Evolutionary conservation across 345 rosid species (phyloP).

Genomic region (Moringa oleifera): DNA sequence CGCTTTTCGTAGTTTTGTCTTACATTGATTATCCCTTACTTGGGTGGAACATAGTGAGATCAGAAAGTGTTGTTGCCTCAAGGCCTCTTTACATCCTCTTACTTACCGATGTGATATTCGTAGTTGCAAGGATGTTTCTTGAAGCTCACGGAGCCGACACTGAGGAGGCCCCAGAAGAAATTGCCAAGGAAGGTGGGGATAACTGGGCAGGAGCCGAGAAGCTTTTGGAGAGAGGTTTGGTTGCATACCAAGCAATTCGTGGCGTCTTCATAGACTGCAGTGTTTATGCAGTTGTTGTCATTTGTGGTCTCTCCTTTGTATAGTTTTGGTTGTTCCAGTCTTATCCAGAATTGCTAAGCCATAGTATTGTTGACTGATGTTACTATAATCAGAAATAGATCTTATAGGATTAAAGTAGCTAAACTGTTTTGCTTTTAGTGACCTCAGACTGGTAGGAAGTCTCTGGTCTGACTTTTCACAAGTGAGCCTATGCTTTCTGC

Average conservation of each 20-base stretch:
- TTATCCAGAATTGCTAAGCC: no score
- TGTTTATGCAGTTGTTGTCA: slow-evolving; percentile 55
- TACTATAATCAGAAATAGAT: no score
- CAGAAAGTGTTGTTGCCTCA: slow-evolving; percentile 33
- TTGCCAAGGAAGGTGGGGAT: slow-evolving; percentile 21
- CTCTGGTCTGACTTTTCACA: no score
- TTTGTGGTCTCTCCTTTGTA: slow-evolving; percentile 29
- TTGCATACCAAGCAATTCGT: slow-evolving; percentile 45
- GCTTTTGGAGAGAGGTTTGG: slow-evolving; percentile 73
- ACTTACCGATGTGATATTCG: slow-evolving; percentile 47
- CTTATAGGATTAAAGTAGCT: no score
- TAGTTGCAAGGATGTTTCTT: slow-evolving; percentile 32
- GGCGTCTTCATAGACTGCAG: slow-evolving; percentile 76
- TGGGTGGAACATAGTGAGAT: slow-evolving; percentile 29
- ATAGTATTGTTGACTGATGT: no score
- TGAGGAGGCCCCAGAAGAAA: slow-evolving; percentile 19
- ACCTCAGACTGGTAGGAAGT: no score
- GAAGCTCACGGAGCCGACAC: slow-evolving; percentile 19
- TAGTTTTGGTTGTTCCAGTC: no score
- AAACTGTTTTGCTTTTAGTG: no score
- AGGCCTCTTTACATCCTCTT: slow-evolving; percentile 66
- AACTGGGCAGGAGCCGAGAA: slow-evolving; percentile 54
- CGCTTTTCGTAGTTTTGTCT: slow-evolving; percentile 47
- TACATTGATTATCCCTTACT: slow-evolving; percentile 33
- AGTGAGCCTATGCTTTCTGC: no score